Evolutionary conservation across 2,329 filamentous ascomycete species (phyloP).

Genomic region (Fonsecaea erecta): DNA sequence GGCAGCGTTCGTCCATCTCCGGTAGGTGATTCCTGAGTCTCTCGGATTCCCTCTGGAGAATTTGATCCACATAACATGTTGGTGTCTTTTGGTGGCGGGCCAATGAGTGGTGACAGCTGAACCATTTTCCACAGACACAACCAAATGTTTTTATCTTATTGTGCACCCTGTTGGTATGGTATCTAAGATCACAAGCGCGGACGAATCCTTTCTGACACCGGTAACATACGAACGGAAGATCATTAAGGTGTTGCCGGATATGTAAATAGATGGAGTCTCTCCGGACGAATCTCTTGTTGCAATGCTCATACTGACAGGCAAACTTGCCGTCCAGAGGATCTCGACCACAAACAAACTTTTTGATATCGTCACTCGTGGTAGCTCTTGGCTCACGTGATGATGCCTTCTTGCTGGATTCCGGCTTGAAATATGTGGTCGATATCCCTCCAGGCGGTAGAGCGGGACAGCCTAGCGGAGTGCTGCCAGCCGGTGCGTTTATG

Average conservation of each 20-base stretch:
- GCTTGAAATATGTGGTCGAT: constrained; percentile 54
- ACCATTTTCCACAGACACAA: constrained; percentile 91
- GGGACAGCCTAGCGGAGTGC: constrained; percentile 42
- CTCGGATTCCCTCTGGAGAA: constrained; percentile 70
- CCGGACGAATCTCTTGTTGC: constrained; percentile 88
- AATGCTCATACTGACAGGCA: constrained; percentile 76
- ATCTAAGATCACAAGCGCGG: constrained; percentile 93
- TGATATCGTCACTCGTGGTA: constrained; percentile 82
- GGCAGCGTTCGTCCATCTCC: constrained; percentile 60
- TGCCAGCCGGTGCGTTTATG: constrained; percentile 28
- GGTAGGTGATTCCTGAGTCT: constrained; percentile 67
- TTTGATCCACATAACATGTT: constrained; percentile 93
- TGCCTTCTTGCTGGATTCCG: constrained; percentile 63
- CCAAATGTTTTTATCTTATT: constrained; percentile 94
- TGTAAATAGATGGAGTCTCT: constrained; percentile 99
- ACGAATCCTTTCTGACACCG: constrained; percentile 96
- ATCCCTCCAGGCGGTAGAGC: constrained; percentile 50
- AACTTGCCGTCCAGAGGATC: constrained; percentile 77
- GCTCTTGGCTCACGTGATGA: constrained; percentile 77
- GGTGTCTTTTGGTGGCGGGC: constrained; percentile 92
- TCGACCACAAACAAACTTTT: constrained; percentile 72
- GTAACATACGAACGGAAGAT: constrained; percentile 92
- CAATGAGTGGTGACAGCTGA: constrained; percentile 91
- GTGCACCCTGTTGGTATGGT: constrained; percentile 97
- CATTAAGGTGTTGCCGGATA: constrained; percentile 95